Percentiles rank a stretch among this genome's conserved stretches.
Evolutionary conservation across 129 eudicot genomes (phyloP).

Genomic region (carrot (Daucus carota)): DNA sequence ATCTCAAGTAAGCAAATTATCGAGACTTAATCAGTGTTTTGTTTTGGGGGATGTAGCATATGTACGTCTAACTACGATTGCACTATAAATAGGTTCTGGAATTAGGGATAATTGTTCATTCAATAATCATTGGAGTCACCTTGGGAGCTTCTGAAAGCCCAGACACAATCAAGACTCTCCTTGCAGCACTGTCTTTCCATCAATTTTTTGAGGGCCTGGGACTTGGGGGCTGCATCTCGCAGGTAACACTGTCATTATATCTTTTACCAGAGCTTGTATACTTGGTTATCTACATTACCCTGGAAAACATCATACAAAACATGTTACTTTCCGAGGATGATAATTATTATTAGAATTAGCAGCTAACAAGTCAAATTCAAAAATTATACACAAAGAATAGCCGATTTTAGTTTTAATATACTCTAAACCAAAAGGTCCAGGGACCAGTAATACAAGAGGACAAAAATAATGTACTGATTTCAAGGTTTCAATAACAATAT

Average conservation of each 20-base stretch:
- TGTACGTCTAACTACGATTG: not conserved
- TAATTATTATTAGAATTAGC: not conserved
- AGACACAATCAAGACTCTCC: slow-evolving; percentile 53
- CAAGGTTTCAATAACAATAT: not conserved
- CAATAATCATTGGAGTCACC: slow-evolving; percentile 65
- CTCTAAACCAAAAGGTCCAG: slow-evolving; percentile 1
- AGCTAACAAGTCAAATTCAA: not conserved
- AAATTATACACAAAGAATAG: not conserved
- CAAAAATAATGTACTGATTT: not conserved
- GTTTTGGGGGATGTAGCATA: not conserved
- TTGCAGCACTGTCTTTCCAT: slow-evolving; percentile 67
- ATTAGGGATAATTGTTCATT: slow-evolving; percentile 61
- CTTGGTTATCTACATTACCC: not conserved
- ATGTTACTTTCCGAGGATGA: not conserved
- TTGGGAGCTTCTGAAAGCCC: slow-evolving; percentile 52
- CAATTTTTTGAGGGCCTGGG: slow-evolving; percentile 85
- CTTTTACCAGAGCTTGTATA: not conserved
- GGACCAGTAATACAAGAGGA: not conserved
- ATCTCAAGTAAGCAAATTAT: slow-evolving; percentile 38
- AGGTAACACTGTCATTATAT: slow-evolving; percentile 26
- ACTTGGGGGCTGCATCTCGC: slow-evolving; percentile 81
- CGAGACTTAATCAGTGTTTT: not conserved
- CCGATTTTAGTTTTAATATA: not conserved
- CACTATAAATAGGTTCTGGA: slow-evolving; percentile 50
- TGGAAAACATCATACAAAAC: not conserved